A percentile compares a stretch with the other conserved stretches of the same genome.
These are phyloP conservation scores for Albifimbria verrucaria DNA, from an alignment of 2,329 filamentous ascomycete genomes.

Conservation along the genomic window DNA sequence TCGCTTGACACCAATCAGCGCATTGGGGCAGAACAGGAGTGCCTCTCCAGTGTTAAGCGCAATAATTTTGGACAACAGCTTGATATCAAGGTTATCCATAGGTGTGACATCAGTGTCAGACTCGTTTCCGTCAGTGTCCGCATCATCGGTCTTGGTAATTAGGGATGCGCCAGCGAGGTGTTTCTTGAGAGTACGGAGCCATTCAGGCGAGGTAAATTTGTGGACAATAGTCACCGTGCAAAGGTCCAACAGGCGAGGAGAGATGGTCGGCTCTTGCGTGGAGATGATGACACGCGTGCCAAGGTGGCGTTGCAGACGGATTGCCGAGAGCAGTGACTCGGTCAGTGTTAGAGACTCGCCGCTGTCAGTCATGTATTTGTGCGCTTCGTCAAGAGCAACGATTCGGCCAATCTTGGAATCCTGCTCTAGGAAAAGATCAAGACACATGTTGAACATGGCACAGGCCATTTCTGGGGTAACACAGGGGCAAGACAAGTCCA, in stretches of 20 bases:
- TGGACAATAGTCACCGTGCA: conserved; percentile 72
- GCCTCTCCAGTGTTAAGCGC: conserved; percentile 41
- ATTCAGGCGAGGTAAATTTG: conserved; percentile 64
- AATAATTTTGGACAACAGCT: conserved; percentile 41
- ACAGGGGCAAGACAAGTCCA: conserved; percentile 73
- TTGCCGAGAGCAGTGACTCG: conserved; percentile 56
- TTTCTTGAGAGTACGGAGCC: conserved; percentile 44
- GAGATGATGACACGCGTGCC: conserved; percentile 66
- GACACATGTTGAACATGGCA: conserved; percentile 67
- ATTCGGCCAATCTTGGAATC: conserved; percentile 47
- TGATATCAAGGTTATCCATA: conserved; percentile 2
- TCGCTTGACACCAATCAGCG: conserved; percentile 24
- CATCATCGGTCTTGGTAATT: neutral
- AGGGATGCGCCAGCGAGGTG: conserved; percentile 40
- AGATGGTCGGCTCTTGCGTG: conserved; percentile 75
- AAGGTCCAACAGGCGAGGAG: conserved; percentile 64
- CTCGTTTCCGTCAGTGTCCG: neutral
- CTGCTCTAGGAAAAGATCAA: conserved; percentile 63
- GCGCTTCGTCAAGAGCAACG: conserved; percentile 72
- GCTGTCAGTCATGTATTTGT: conserved; percentile 66
- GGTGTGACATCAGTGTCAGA: neutral
- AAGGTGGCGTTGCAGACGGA: conserved; percentile 69
- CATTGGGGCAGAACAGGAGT: conserved; percentile 43
- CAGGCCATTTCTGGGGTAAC: conserved; percentile 66
- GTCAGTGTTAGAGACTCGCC: conserved; percentile 57